A percentile compares a stretch with the other conserved stretches of the same genome.
Evolutionary conservation across 2,329 filamentous ascomycete species (phyloP).

Genomic region (Colletotrichum tanaceti): DNA sequence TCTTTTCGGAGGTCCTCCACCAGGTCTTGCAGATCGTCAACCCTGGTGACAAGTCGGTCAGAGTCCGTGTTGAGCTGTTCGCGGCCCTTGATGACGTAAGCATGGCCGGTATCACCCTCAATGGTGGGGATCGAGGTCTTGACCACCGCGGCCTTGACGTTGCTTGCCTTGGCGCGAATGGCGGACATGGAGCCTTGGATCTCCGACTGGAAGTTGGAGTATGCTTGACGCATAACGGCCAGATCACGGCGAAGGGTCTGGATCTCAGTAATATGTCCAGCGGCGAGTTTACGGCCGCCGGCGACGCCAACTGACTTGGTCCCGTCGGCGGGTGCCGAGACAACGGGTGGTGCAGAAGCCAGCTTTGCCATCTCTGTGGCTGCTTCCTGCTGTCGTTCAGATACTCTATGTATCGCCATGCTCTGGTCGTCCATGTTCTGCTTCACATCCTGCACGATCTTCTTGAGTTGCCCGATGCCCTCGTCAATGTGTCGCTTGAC

Average conservation of each 20-base stretch:
- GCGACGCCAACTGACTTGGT: conserved; percentile 48
- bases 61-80: conserved; percentile 89
- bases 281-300: conserved; percentile 59
- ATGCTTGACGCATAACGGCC: conserved; percentile 91
- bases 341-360: conserved; percentile 58
- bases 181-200: conserved; percentile 87
- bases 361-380: conserved; percentile 83
- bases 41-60: conserved; percentile 88
- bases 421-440: conserved; percentile 87
- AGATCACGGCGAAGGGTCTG: conserved; percentile 87
- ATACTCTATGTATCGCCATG: conserved; percentile 83
- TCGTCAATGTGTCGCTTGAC: conserved; percentile 98
- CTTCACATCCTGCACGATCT: conserved; percentile 87
- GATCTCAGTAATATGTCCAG: conserved; percentile 79
- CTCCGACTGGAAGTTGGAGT: conserved; percentile 89
- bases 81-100: conserved; percentile 87
- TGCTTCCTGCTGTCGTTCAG: conserved; percentile 89
- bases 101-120: conserved; percentile 82
- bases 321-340: conserved; percentile 57
- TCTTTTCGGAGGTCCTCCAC: conserved; percentile 98
- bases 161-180: conserved; percentile 82
- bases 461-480: conserved; percentile 81
- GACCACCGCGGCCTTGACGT: conserved; percentile 80
- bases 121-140: conserved; percentile 78
- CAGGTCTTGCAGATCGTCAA: conserved; percentile 96